phyloP scores from a whole-genome alignment of 106 monocot species.

The Dendrobium officinale region DNA sequence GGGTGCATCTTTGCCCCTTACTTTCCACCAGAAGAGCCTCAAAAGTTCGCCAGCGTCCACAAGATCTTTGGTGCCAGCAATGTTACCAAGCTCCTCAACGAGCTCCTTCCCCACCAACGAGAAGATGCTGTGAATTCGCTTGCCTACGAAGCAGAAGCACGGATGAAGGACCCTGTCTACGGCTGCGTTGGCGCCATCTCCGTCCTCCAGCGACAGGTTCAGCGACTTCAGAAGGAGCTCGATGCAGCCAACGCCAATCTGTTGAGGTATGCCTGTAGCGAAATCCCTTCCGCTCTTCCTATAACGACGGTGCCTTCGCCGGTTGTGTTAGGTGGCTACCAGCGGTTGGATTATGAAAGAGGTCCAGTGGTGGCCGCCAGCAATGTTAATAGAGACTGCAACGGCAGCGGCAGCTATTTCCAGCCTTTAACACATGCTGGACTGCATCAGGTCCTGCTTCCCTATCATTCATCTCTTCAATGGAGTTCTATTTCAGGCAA shows the following conservation, averaged over 20 bases:
- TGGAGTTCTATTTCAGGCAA: no score
- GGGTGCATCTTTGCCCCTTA: constrained; percentile 78
- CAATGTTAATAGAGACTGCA: no score
- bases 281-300: no score
- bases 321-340: no score
- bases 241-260: constrained; percentile 33
- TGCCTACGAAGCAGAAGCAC: constrained; percentile 58
- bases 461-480: no score
- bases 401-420: no score
- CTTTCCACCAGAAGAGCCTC: constrained; percentile 64
- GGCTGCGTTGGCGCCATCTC: constrained; percentile 64
- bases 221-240: constrained; percentile 47
- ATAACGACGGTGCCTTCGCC: no score
- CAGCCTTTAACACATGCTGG: no score
- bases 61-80: constrained; percentile 69
- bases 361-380: no score
- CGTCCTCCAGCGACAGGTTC: constrained; percentile 47
- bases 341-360: no score
- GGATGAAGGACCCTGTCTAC: constrained; percentile 54
- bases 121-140: constrained; percentile 67
- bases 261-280: no score
- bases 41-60: constrained; percentile 62
- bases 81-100: constrained; percentile 58
- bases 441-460: no score
- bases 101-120: constrained; percentile 49